Base-by-base conservation (phyloP, 2,329 filamentous ascomycete genomes). In the Onygenales sp. region DNA sequence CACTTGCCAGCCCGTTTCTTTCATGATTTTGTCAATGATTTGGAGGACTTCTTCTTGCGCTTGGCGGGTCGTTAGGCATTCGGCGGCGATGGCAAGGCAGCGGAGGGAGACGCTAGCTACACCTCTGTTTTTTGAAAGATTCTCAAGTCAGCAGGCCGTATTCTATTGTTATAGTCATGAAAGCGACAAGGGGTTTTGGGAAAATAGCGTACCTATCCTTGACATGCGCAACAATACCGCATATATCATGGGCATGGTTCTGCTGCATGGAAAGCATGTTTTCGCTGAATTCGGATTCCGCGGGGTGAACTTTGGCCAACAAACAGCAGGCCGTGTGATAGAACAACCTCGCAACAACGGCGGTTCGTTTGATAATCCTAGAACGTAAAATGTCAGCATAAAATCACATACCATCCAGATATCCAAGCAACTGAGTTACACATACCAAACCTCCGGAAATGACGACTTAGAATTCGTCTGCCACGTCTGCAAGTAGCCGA, bases 251-350 rank as follows among this genome's bases (percentile, higher is more conserved):
- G 0, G 89, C 86, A 64, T 96, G 88, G 56, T 82, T 81, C 48
- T 85, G 76, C 61, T 87, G 84, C 63, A 87, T 78, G 4, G 79
- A 75, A 46, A 79, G 80, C 81, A 92, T 88, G 55, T 89, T 85
- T 3, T 81, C 74, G 2, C 77, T 76, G 14, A 75, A 74, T 39
- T 81, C 77, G 6, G 78, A 73, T 9, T 80, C 74, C 39, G 84
- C 77, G 0, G 91, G 91, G 65, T 95, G 86, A 21, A 84, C 84
- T 60, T 92, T 87, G 3, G 87, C 82, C 4, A 96, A 78, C 36
- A 96, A 73, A 58, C 87, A 86, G 71, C 92, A 85, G 21, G 87
- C 84, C 0, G 88, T 93, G 65, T 96, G 91, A 65, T 94, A 96
- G 67, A 95, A 90, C 7, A 96, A 76, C 46, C 88, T 82, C 3